phyloP scores from a whole-genome alignment of 352 stramenopile genomes.

The Blastocystis sp. region DNA sequence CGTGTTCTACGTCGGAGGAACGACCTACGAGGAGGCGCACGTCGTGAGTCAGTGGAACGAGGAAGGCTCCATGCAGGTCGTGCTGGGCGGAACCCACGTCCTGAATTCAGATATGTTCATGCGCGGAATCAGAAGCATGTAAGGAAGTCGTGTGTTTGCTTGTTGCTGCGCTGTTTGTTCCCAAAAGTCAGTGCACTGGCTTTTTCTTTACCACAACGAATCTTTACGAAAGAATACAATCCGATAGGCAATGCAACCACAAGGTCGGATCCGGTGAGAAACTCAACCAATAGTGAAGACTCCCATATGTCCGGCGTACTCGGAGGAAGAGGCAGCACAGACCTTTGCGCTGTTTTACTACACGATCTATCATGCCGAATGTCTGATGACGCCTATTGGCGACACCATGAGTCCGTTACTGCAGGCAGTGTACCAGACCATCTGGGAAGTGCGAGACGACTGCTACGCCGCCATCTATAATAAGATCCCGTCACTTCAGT shows the following conservation, averaged over 20 bases:
- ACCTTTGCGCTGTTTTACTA: neutral
- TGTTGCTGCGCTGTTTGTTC: slow-evolving; percentile 18
- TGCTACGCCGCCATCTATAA: neutral
- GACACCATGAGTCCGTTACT: slow-evolving; percentile 14
- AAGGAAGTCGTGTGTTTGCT: slow-evolving; percentile 38
- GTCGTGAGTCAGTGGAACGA: slow-evolving; percentile 91
- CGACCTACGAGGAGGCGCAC: slow-evolving; percentile 94
- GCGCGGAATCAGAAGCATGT: slow-evolving; percentile 71
- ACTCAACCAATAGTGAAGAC: neutral
- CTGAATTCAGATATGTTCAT: slow-evolving; percentile 94
- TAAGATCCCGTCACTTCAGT: neutral
- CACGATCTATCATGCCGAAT: neutral
- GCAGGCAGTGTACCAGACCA: neutral
- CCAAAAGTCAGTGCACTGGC: neutral
- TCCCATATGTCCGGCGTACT: neutral
- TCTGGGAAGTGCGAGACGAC: neutral
- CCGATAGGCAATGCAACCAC: neutral
- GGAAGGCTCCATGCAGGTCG: slow-evolving; percentile 73
- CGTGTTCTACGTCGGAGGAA: slow-evolving; percentile 91
- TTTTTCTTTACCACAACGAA: neutral
- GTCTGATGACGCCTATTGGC: neutral
- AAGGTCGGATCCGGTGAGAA: neutral
- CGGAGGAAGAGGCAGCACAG: neutral
- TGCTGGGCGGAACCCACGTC: slow-evolving; percentile 85
- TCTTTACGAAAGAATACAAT: neutral